Evolutionary conservation across 306 rosid species (phyloP), one percentile per base, ranked within the genome.

Genomic region (Fragaria nilgerrensis): DNA sequence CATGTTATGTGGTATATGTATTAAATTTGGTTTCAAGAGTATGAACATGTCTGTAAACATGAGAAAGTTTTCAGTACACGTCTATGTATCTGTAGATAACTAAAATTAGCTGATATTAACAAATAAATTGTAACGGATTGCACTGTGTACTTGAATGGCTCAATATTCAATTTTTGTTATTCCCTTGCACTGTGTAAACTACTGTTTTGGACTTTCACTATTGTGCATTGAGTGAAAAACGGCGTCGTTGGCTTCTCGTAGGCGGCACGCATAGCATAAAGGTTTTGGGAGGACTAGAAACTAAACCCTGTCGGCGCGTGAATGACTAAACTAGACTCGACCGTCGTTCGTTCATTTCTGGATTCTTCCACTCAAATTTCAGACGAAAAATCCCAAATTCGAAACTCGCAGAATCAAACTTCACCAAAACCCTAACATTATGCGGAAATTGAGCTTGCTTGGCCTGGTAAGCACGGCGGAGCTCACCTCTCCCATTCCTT

Each of bases 361-460:
- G 68, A 36, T 64, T 64, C 70, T 36, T 34, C 70, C 22, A 7
- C 70, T 65, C 45, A 29, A 32, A 17, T 64, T 64, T 8, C 3
- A 5, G 0, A 3, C 23, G 27, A 16, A 34, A 52, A 55, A 20
- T 52, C 48, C 48, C 34, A 20, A 41, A 39, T 58, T 43, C 45
- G 9, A 61, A 27, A 59, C 47, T 25, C 1, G 20, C 13, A 75
- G 70, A n/a, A 0, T 44, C 8, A 0, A 29, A n/a, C 3, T 15
- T 61, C 58, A 25, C 39, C 5, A 16, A 43, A 34, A 23, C 76
- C 52, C n/a, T 37, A 71, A 53, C 70, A 90, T 15, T 17, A 37
- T 92, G 97, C 84, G 87, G 75, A 87, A 86, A 48, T 50, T 90
- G 78, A 75, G 85, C 52, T 89, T 84, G 85, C 78, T 94, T 14